phyloP scores from a whole-genome alignment of 805 yeast species.

The Kurtzmaniella fragi region DNA sequence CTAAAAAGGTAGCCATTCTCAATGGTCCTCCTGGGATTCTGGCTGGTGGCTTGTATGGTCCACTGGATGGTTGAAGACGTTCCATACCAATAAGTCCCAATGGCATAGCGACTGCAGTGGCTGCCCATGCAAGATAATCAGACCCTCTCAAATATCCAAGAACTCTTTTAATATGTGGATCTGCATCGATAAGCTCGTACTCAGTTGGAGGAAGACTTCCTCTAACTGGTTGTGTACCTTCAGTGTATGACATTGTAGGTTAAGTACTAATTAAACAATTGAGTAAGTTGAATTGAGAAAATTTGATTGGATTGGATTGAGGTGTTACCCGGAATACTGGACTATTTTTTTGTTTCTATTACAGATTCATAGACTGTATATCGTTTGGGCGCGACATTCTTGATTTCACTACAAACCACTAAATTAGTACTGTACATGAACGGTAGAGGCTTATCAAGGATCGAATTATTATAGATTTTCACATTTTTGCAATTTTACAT shows the following conservation, averaged over 20 bases:
- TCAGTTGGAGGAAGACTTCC: conserved; percentile 31
- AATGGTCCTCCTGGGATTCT: conserved; percentile 52
- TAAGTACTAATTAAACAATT: neutral
- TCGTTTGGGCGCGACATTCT: too few species aligned
- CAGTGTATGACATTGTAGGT: conserved; percentile 33
- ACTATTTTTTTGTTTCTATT: neutral
- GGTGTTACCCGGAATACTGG: neutral
- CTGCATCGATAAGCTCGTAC: conserved; percentile 61
- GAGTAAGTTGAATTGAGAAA: conserved; percentile 18
- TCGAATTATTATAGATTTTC: neutral
- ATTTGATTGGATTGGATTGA: conserved; percentile 29
- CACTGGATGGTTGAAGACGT: conserved; percentile 36
- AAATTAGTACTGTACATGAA: too few species aligned
- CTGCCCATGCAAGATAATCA: conserved; percentile 52
- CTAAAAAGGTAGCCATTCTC: conserved; percentile 58
- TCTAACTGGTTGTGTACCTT: conserved; percentile 37
- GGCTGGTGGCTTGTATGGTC: conserved; percentile 39
- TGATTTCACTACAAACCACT: conserved; percentile 3
- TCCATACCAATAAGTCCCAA: conserved; percentile 39
- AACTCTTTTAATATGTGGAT: conserved; percentile 72
- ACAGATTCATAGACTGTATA: neutral
- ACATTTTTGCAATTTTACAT: neutral
- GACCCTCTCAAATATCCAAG: conserved; percentile 65
- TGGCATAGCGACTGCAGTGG: conserved; percentile 38
- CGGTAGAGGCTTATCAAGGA: conserved; percentile 3